A percentile compares a stretch with the other conserved stretches of the same genome.
Conservation (phyloP, 306 rosid genomes). For the Quercus ilex region DNA sequence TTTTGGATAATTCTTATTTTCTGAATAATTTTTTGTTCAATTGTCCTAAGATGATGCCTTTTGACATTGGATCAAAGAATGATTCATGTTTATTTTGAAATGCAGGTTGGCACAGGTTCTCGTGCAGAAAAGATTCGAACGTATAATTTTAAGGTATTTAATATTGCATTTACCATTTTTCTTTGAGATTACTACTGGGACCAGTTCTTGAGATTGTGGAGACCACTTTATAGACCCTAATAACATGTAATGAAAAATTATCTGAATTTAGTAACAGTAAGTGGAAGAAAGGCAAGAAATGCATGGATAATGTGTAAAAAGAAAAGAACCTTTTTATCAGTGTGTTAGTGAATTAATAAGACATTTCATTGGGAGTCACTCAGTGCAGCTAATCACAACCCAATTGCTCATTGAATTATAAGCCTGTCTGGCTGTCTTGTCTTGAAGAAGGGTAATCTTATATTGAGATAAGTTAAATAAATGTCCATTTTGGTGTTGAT, state of each 20-base stretch:
- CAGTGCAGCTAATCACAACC: constrained; percentile 1
- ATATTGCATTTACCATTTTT: constrained; percentile 6
- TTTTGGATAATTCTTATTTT: not conserved
- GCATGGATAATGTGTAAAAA: not conserved
- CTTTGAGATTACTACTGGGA: not conserved
- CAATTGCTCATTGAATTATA: not conserved
- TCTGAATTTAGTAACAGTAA: constrained; percentile 1
- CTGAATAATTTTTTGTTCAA: not conserved
- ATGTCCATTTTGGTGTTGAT: constrained; percentile 7
- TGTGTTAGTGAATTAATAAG: not conserved
- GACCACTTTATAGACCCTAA: not conserved
- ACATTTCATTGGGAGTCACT: not conserved
- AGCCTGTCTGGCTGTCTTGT: not conserved
- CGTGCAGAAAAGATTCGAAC: constrained; percentile 96
- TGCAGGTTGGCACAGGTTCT: constrained; percentile 96
- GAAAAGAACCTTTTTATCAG: not conserved
- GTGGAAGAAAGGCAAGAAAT: not conserved
- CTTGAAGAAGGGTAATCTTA: constrained; percentile 1
- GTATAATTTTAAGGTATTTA: constrained; percentile 80
- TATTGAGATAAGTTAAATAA: not conserved
- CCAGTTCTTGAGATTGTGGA: not conserved
- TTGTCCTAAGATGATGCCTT: constrained; percentile 11
- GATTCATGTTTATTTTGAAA: constrained; percentile 12
- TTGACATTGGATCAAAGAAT: not conserved
- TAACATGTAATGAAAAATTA: not conserved